These are phyloP conservation scores for Russula abietina DNA, from an alignment of 768 basidiomycete genomes.

Conservation along the genomic window DNA sequence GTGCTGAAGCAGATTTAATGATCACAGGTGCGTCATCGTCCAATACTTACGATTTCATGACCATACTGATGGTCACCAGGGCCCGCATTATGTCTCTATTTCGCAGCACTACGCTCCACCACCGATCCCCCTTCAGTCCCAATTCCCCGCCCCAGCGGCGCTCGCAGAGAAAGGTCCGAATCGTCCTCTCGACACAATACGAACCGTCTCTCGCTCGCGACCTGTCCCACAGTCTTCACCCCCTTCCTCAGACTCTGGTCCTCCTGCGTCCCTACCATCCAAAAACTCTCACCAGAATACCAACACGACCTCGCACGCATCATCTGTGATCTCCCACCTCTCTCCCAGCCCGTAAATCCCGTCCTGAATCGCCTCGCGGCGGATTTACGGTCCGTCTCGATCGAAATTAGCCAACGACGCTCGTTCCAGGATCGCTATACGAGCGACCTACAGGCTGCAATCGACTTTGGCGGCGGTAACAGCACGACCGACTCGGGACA, in stretches of 20 bases:
- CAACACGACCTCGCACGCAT: conserved; percentile 80
- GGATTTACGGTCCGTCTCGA: conserved; percentile 77
- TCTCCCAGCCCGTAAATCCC: conserved; percentile 35
- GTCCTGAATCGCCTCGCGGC: conserved; percentile 60
- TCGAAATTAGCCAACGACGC: conserved; percentile 79
- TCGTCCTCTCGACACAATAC: conserved; percentile 37
- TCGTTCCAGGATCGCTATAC: conserved; percentile 80
- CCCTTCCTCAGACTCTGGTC: conserved; percentile 74
- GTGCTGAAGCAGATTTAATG: conserved; percentile 81
- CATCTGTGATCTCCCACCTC: conserved; percentile 47
- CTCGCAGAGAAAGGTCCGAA: conserved; percentile 33
- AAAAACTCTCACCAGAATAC: conserved; percentile 51
- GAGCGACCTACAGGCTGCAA: conserved; percentile 66
- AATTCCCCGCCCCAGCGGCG: conserved; percentile 45
- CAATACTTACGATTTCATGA: not conserved
- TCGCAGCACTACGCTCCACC: conserved; percentile 70
- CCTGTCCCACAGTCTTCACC: conserved; percentile 38
- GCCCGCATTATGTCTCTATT: conserved; percentile 78
- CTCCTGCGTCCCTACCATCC: conserved; percentile 56
- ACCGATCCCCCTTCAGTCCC: conserved; percentile 78
- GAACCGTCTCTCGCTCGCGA: conserved; percentile 40
- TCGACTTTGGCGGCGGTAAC: conserved; percentile 54
- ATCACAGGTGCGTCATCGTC: conserved; percentile 57
- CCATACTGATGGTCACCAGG: conserved; percentile 27
- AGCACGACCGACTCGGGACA: conserved; percentile 25